Conservation (phyloP, 306 rosid species). For the Trichosanthes truncata region DNA sequence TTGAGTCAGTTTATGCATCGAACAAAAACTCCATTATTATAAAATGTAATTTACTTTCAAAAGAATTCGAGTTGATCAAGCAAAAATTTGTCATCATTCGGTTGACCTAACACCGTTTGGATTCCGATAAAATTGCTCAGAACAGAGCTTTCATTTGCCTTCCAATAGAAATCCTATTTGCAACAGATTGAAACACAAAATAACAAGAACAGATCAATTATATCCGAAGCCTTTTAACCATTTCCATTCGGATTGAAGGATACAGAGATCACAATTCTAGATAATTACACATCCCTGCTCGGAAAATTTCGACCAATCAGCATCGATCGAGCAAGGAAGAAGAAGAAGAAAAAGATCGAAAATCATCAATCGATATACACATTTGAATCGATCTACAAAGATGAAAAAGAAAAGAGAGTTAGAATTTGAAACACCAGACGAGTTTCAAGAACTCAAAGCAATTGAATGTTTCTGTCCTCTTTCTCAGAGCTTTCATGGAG, state of each 20-base stretch:
- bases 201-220: background rate
- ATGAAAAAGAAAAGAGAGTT: background rate
- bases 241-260: background rate
- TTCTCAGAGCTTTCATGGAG: constrained; percentile 1
- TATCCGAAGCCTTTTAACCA: background rate
- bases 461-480: background rate
- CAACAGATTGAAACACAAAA: background rate
- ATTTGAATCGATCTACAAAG: background rate
- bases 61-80: background rate
- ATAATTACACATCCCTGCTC: background rate
- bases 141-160: background rate
- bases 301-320: background rate
- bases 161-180: background rate
- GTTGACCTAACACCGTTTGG: background rate
- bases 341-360: background rate
- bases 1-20: background rate
- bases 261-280: background rate
- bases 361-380: background rate
- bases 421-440: background rate
- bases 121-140: background rate
- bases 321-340: background rate
- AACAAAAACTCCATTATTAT: background rate
- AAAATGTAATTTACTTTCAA: background rate
- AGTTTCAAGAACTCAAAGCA: constrained; percentile 23
- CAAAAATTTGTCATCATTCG: background rate